phyloP scores from a whole-genome alignment of 1,139 yeast genomes.

The Nakaseomyces kungkrabaensis region DNA sequence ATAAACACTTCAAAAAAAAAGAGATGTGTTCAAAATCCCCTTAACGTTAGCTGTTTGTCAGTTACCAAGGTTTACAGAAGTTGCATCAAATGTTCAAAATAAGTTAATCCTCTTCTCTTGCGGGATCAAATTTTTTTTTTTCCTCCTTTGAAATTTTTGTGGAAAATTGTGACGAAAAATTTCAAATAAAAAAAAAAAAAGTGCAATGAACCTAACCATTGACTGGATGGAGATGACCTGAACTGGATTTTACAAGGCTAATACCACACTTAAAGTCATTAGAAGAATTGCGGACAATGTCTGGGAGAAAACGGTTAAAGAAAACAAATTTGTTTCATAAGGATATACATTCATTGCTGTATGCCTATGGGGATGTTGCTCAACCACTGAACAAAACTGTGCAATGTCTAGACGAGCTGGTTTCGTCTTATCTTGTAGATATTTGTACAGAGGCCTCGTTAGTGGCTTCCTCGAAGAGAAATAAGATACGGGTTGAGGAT shows the following conservation, averaged over 20 bases:
- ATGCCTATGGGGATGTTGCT: constrained; percentile 79
- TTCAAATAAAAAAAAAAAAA: no score
- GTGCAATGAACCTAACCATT: no score
- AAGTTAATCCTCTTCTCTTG: no score
- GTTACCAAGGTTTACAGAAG: not conserved
- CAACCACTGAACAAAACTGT: constrained; percentile 71
- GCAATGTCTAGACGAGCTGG: constrained; percentile 72
- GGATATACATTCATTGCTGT: constrained; percentile 65
- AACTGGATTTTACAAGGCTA: no score
- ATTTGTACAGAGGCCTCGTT: constrained; percentile 42
- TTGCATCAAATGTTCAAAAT: no score
- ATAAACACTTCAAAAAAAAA: no score
- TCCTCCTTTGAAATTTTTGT: no score
- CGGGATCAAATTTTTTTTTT: no score
- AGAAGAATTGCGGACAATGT: constrained; percentile 12
- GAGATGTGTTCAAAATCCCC: not conserved
- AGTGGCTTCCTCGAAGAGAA: constrained; percentile 50
- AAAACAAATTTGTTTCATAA: constrained; percentile 44
- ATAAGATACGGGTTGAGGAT: constrained; percentile 77
- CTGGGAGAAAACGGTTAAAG: constrained; percentile 25
- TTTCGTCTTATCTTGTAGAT: constrained; percentile 66
- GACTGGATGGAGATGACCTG: no score
- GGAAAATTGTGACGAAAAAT: no score
- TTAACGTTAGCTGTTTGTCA: not conserved
- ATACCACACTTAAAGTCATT: no score